phyloP scores from a whole-genome alignment of 192 early-diverging fungal species.

The Thamnidium elegans region DNA sequence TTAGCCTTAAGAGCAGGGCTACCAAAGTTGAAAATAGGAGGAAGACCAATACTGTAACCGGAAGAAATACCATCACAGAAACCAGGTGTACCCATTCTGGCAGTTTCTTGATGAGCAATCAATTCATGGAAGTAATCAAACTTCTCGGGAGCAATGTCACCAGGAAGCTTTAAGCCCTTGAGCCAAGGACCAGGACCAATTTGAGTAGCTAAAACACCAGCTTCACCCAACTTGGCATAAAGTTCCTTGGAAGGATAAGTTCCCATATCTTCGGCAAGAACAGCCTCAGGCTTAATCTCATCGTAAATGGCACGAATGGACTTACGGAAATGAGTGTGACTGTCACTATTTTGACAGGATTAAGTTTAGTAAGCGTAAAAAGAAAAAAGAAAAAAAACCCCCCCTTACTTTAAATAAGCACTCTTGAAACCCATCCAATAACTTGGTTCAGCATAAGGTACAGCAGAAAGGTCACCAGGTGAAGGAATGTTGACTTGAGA shows the following conservation, averaged over 20 bases:
- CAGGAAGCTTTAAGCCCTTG: slow-evolving; percentile 41
- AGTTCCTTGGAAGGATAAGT: slow-evolving; percentile 62
- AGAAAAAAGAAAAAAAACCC: background rate
- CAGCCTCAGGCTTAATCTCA: slow-evolving; percentile 65
- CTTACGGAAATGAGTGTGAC: slow-evolving; percentile 61
- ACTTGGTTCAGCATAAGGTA: slow-evolving; percentile 78
- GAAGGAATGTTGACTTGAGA: slow-evolving; percentile 25
- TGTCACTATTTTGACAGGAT: slow-evolving; percentile 63
- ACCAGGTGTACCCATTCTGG: slow-evolving; percentile 70
- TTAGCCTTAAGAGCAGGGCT: slow-evolving; percentile 64
- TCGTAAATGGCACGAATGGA: slow-evolving; percentile 67
- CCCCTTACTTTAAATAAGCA: slow-evolving; percentile 36
- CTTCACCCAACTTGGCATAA: slow-evolving; percentile 64
- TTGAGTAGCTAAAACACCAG: slow-evolving; percentile 65
- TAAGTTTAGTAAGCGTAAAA: slow-evolving; percentile 30
- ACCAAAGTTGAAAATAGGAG: slow-evolving; percentile 78
- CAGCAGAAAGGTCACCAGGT: slow-evolving; percentile 61
- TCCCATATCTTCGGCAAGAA: slow-evolving; percentile 73
- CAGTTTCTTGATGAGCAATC: slow-evolving; percentile 72
- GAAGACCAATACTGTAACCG: slow-evolving; percentile 72
- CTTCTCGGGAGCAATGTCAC: slow-evolving; percentile 59
- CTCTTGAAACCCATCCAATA: slow-evolving; percentile 47
- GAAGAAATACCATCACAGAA: slow-evolving; percentile 65
- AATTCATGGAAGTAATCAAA: slow-evolving; percentile 69
- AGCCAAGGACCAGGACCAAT: slow-evolving; percentile 56